A percentile compares a stretch with the other conserved stretches of the same genome.
These are phyloP conservation scores for Colletotrichum lupini DNA, from an alignment of 2,329 filamentous ascomycete genomes.

Conservation along the genomic window DNA sequence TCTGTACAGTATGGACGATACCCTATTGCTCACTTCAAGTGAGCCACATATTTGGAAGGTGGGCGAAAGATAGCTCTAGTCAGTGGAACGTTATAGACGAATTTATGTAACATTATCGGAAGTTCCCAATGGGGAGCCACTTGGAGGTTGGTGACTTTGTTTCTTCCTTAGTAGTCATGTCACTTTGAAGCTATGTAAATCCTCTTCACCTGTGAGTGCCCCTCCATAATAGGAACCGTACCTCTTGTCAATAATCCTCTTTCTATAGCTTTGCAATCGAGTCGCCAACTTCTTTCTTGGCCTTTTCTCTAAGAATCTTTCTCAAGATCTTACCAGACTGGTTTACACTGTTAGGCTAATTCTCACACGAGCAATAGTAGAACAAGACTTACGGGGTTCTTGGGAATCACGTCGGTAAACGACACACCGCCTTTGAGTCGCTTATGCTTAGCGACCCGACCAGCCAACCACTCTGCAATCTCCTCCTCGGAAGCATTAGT, in stretches of 20 bases:
- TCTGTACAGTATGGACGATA: slow-evolving; percentile 36
- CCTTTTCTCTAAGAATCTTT: slow-evolving; percentile 68
- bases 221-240: background rate
- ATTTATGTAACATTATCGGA: slow-evolving; percentile 11
- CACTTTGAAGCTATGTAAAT: background rate
- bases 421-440: slow-evolving; percentile 75
- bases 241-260: background rate
- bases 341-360: background rate
- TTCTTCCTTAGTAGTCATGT: background rate
- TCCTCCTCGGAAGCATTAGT: slow-evolving; percentile 62
- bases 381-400: slow-evolving; percentile 58
- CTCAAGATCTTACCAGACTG: slow-evolving; percentile 76
- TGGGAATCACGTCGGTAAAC: slow-evolving; percentile 74
- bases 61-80: slow-evolving; percentile 25
- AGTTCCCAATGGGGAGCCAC: background rate
- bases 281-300: slow-evolving; percentile 62
- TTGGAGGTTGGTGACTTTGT: background rate
- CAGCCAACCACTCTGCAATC: slow-evolving; percentile 72
- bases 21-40: slow-evolving; percentile 28
- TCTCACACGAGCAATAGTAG: slow-evolving; percentile 3
- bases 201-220: background rate
- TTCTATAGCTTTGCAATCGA: slow-evolving; percentile 36
- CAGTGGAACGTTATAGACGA: background rate
- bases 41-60: slow-evolving; percentile 21
- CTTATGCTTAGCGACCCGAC: slow-evolving; percentile 74